These are phyloP conservation scores for Mycena metata DNA, from an alignment of 768 basidiomycete genomes.

Conservation along the genomic window DNA sequence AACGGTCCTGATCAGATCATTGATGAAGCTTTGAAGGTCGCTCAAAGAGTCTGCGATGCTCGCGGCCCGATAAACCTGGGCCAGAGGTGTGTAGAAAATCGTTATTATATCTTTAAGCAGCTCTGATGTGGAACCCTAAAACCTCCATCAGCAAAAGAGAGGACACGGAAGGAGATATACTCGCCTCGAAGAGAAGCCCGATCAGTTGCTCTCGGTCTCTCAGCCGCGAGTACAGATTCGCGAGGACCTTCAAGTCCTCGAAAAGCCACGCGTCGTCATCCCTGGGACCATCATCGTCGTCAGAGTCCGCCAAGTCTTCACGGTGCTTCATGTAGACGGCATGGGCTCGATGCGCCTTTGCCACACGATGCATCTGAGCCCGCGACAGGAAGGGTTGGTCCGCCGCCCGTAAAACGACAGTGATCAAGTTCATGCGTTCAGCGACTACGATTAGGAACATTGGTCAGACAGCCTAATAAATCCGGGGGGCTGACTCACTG, in stretches of 20 bases:
- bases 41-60: conserved; percentile 94
- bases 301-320: conserved; percentile 80
- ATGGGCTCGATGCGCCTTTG: conserved; percentile 84
- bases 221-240: conserved; percentile 82
- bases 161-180: conserved; percentile 36
- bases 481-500: conserved; percentile 58
- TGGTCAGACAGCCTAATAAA: conserved; percentile 12
- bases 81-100: conserved; percentile 96
- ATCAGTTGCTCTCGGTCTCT: conserved; percentile 94
- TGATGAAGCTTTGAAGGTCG: conserved; percentile 94
- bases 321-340: conserved; percentile 75
- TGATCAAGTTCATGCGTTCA: conserved; percentile 83
- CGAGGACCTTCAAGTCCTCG: conserved; percentile 88
- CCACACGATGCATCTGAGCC: conserved; percentile 84
- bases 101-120: conserved; percentile 98
- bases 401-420: conserved; percentile 82
- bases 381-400: conserved; percentile 82
- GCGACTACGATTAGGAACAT: conserved; percentile 54
- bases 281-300: conserved; percentile 92
- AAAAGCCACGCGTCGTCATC: conserved; percentile 98
- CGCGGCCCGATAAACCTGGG: conserved; percentile 97
- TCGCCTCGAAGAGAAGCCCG: conserved; percentile 93
- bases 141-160: not conserved
- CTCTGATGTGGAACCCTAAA: conserved; percentile 92
- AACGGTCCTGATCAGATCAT: conserved; percentile 94